A percentile compares a stretch with the other conserved stretches of the same genome.
These are phyloP conservation scores for Chalara sp. DNA, from an alignment of 2,329 filamentous ascomycete species.

Conservation along the genomic window DNA sequence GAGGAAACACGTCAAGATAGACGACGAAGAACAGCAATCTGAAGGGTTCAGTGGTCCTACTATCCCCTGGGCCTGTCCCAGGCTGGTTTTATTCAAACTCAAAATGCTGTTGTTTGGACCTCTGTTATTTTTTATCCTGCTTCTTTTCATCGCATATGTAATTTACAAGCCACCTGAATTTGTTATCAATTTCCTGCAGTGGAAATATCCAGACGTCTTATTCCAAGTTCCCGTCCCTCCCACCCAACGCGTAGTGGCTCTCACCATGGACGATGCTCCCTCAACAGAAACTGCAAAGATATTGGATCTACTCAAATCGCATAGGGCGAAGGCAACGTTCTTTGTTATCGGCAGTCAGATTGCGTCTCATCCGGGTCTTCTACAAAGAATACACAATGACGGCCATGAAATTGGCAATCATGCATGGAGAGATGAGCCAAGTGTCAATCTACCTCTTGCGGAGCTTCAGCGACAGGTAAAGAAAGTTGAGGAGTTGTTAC, in stretches of 20 bases:
- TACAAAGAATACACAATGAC: constrained; percentile 50
- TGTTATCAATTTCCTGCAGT: constrained; percentile 64
- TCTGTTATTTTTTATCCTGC: constrained; percentile 11
- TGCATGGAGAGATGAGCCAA: constrained; percentile 81
- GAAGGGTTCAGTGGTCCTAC: background rate
- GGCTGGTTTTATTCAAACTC: background rate
- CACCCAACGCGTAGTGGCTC: constrained; percentile 60
- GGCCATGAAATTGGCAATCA: constrained; percentile 79
- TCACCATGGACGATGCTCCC: constrained; percentile 85
- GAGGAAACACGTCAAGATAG: constrained; percentile 27
- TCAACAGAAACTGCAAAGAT: constrained; percentile 67
- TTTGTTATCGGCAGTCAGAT: constrained; percentile 84
- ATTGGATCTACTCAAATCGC: constrained; percentile 54
- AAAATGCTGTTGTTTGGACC: constrained; percentile 18
- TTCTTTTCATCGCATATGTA: constrained; percentile 48
- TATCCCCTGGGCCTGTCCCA: constrained; percentile 1
- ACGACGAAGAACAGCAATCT: constrained; percentile 21
- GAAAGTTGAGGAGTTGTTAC: constrained; percentile 49
- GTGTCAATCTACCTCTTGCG: constrained; percentile 49
- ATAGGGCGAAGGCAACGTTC: constrained; percentile 72
- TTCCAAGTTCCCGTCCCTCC: constrained; percentile 58
- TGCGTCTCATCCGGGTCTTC: constrained; percentile 42
- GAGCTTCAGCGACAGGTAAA: constrained; percentile 58
- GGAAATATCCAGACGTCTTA: constrained; percentile 70
- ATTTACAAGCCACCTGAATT: constrained; percentile 76